phyloP scores from a whole-genome alignment of 2,329 filamentous ascomycete genomes.

The Aspergillus versicolor region DNA sequence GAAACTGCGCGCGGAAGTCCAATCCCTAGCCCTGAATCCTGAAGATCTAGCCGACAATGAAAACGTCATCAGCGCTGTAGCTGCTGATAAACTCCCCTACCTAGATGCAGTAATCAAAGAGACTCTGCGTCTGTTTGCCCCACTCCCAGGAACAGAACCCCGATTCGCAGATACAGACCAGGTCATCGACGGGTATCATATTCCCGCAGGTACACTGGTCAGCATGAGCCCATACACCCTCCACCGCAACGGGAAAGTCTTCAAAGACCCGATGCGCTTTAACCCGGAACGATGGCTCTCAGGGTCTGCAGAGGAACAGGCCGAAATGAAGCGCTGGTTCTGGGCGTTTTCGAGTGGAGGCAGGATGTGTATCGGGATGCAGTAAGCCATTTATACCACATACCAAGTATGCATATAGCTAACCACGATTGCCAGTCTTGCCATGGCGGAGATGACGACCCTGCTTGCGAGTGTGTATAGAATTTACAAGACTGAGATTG shows the following conservation, averaged over 20 bases:
- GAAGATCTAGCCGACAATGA: neutral
- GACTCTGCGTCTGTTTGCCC: neutral
- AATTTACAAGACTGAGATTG: neutral
- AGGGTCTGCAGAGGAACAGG: neutral
- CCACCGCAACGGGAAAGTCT: neutral
- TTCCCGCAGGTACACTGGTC: neutral
- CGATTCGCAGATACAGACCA: neutral
- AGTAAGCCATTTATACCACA: neutral
- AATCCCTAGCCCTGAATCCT: neutral
- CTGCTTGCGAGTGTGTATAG: neutral
- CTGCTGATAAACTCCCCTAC: neutral
- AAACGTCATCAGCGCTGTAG: neutral
- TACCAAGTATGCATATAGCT: neutral
- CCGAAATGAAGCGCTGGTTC: conserved; percentile 2
- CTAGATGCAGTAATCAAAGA: neutral
- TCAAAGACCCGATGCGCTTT: neutral
- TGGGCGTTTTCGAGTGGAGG: conserved; percentile 2
- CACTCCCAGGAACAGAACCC: neutral
- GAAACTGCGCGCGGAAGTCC: neutral
- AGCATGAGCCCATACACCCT: neutral
- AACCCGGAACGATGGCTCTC: neutral
- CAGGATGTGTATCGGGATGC: conserved; percentile 9
- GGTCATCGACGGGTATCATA: neutral
- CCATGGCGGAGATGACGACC: neutral
- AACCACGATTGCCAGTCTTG: neutral